Conservation (phyloP, 768 basidiomycete genomes). For the Podaxis sp. region DNA sequence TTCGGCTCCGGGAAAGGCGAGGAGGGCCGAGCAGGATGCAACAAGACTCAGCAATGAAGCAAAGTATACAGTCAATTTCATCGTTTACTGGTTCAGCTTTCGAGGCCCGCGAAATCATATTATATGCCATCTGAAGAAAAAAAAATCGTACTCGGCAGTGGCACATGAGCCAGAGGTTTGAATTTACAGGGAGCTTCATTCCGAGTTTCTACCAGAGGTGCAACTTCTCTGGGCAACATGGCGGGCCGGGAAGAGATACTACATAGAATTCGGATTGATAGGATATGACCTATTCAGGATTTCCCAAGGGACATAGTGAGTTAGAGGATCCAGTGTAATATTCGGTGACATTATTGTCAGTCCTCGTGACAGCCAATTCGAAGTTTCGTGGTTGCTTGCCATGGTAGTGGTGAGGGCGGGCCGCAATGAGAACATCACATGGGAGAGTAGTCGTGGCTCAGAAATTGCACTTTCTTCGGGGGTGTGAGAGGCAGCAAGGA, state of each 20-base stretch:
- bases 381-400: background rate
- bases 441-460: background rate
- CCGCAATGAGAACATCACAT: constrained; percentile 6
- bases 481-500: background rate
- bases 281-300: background rate
- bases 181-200: background rate
- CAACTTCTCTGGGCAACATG: background rate
- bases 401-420: background rate
- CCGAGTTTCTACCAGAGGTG: constrained; percentile 2
- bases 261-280: background rate
- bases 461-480: constrained; percentile 1
- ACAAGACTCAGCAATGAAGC: constrained; percentile 10
- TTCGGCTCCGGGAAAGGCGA: constrained; percentile 30
- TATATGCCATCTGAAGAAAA: background rate
- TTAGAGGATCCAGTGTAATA: background rate
- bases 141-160: background rate
- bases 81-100: background rate
- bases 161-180: background rate
- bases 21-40: constrained; percentile 20
- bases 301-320: background rate
- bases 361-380: constrained; percentile 3
- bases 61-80: constrained; percentile 5
- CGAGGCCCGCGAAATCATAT: background rate
- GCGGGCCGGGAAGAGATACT: background rate
- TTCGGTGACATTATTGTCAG: background rate